Evolutionary conservation across 805 yeast species (phyloP).

Genomic region (Suhomyces tanzawaensis): DNA sequence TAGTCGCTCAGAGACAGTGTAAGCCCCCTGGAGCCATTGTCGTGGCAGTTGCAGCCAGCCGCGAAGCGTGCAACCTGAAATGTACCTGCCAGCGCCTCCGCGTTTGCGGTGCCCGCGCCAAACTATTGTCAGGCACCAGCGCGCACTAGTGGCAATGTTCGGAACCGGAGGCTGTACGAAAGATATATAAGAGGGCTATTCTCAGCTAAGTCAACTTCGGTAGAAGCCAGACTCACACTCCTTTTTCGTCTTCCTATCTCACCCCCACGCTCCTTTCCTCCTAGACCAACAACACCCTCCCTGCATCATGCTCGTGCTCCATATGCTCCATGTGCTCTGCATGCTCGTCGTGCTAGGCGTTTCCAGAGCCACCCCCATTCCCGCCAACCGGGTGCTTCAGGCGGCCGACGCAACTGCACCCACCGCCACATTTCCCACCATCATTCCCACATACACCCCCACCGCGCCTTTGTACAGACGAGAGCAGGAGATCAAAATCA

Average conservation of each 20-base stretch:
- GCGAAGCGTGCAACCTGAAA: too few species aligned
- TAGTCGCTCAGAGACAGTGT: too few species aligned
- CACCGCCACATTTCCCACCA: slow-evolving; percentile 13
- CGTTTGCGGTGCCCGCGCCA: too few species aligned
- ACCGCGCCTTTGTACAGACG: slow-evolving; percentile 8
- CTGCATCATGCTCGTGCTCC: too few species aligned
- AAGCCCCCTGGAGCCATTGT: too few species aligned
- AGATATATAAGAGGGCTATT: slow-evolving; percentile 1
- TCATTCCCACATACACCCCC: slow-evolving; percentile 21
- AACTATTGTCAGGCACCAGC: too few species aligned
- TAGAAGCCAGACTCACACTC: background rate
- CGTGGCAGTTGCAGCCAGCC: too few species aligned
- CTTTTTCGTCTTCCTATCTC: background rate
- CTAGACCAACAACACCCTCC: background rate
- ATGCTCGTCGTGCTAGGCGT: background rate
- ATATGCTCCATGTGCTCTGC: too few species aligned
- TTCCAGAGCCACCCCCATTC: slow-evolving; percentile 24
- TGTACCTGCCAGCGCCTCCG: too few species aligned
- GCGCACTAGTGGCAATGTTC: too few species aligned
- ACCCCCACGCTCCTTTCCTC: background rate
- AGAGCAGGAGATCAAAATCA: slow-evolving; percentile 13
- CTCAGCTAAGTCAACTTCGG: too few species aligned
- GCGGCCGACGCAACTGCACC: slow-evolving; percentile 12
- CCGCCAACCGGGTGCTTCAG: slow-evolving; percentile 26
- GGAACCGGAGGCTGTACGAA: slow-evolving; percentile 3